Evolutionary conservation across 2,329 filamentous ascomycete species (phyloP).

Genomic region (Beauveria sp.): DNA sequence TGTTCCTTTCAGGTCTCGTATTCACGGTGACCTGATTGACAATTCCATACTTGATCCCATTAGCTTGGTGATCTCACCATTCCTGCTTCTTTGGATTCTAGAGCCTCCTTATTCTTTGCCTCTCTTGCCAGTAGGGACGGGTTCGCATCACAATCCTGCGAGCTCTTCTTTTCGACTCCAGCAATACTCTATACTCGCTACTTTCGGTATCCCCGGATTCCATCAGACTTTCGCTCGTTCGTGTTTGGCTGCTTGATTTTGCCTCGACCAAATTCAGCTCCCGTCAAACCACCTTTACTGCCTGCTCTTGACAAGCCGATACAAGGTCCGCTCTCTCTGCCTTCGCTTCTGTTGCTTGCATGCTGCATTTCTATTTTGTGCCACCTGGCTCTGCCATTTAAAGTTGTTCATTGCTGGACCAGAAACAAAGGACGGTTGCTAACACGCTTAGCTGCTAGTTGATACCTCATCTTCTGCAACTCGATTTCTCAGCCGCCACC

Average conservation of each 20-base stretch:
- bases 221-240: background rate
- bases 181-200: slow-evolving; percentile 1
- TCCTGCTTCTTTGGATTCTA: background rate
- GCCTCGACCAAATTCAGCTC: background rate
- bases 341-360: background rate
- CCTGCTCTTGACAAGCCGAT: background rate
- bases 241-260: background rate
- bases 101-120: slow-evolving; percentile 1
- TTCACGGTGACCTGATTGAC: background rate
- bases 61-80: slow-evolving; percentile 9
- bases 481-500: background rate
- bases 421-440: background rate
- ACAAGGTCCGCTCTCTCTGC: background rate
- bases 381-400: background rate
- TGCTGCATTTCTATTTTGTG: background rate
- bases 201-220: background rate
- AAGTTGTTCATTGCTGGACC: background rate
- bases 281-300: background rate
- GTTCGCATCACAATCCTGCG: background rate
- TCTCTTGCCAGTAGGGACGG: slow-evolving; percentile 6
- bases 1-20: background rate
- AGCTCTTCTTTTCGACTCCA: background rate
- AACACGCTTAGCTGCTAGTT: background rate
- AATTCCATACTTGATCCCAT: slow-evolving; percentile 7
- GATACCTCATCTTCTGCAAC: background rate